Conservation (phyloP, 306 rosid species). For the Lagenaria siceraria region DNA sequence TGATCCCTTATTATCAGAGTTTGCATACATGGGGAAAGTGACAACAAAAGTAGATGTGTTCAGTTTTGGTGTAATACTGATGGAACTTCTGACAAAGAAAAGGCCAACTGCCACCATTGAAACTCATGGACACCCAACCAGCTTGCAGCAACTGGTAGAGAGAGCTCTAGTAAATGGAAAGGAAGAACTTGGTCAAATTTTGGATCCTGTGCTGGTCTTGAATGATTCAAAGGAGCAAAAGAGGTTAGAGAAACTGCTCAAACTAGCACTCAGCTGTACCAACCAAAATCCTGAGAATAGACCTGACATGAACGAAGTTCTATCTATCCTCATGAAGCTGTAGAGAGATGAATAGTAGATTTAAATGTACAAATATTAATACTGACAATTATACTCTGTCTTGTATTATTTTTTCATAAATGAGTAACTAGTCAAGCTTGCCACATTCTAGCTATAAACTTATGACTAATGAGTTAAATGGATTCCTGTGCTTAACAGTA, state of each 20-base stretch:
- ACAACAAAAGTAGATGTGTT: conserved; percentile 68
- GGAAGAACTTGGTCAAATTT: conserved; percentile 19
- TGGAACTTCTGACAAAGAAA: conserved; percentile 64
- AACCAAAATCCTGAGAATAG: conserved; percentile 43
- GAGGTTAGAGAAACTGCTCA: conserved; percentile 34
- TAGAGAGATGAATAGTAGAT: conserved; percentile 9
- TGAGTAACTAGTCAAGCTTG: not conserved
- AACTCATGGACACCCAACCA: conserved; percentile 37
- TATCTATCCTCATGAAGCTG: conserved; percentile 39
- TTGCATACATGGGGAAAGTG: conserved; percentile 61
- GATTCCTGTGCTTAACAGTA: not conserved
- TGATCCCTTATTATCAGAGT: conserved; percentile 37
- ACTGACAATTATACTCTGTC: no score
- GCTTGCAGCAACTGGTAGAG: conserved; percentile 42
- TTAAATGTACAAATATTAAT: not conserved
- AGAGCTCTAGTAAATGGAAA: conserved; percentile 42
- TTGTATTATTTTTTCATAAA: not conserved
- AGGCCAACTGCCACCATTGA: conserved; percentile 65
- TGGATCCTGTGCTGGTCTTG: conserved; percentile 41
- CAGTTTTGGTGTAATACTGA: conserved; percentile 68
- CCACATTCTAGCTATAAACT: no score
- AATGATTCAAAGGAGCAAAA: conserved; percentile 20
- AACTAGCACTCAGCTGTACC: conserved; percentile 56
- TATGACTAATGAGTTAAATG: not conserved
- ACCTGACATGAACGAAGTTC: conserved; percentile 47